phyloP scores from a whole-genome alignment of 169 alveolate genomes.

The Plasmodium inui region DNA sequence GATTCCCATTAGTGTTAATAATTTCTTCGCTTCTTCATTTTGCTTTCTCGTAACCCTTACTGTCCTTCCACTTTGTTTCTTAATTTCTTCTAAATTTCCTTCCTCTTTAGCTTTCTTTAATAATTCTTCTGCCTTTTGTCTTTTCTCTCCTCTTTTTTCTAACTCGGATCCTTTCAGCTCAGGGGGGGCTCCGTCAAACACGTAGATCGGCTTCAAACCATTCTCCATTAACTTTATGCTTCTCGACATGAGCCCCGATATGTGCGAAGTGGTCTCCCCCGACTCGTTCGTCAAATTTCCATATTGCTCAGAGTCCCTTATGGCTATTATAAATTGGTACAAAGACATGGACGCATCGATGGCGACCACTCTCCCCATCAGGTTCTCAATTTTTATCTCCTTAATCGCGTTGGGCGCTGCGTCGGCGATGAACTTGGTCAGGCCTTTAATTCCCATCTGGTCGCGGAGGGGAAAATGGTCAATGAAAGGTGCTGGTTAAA shows the following conservation, averaged over 20 bases:
- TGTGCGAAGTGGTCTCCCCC: constrained; percentile 94
- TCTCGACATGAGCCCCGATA: constrained; percentile 91
- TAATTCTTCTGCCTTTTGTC: constrained; percentile 91
- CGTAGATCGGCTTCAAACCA: constrained; percentile 96
- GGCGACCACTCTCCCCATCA: constrained; percentile 93
- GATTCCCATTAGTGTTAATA: constrained; percentile 94
- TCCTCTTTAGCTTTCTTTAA: constrained; percentile 90
- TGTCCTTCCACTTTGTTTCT: constrained; percentile 93
- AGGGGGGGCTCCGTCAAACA: constrained; percentile 99
- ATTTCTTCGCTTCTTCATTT: constrained; percentile 94
- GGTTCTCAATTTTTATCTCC: constrained; percentile 82
- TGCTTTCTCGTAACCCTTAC: constrained; percentile 93
- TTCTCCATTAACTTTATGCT: constrained; percentile 90
- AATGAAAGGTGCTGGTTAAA: neutral
- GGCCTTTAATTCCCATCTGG: constrained; percentile 93
- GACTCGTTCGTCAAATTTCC: constrained; percentile 91
- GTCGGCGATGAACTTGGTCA: constrained; percentile 91
- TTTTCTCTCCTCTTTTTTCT: constrained; percentile 88
- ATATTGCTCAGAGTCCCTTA: constrained; percentile 88
- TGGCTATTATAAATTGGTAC: constrained; percentile 94
- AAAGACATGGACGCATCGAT: constrained; percentile 96
- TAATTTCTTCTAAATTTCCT: constrained; percentile 95
- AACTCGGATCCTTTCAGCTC: constrained; percentile 91
- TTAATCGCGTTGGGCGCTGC: constrained; percentile 91
- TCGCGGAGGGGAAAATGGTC: neutral